Base-by-base conservation (phyloP, 352 stramenopile genomes). In the Albugo candida region DNA sequence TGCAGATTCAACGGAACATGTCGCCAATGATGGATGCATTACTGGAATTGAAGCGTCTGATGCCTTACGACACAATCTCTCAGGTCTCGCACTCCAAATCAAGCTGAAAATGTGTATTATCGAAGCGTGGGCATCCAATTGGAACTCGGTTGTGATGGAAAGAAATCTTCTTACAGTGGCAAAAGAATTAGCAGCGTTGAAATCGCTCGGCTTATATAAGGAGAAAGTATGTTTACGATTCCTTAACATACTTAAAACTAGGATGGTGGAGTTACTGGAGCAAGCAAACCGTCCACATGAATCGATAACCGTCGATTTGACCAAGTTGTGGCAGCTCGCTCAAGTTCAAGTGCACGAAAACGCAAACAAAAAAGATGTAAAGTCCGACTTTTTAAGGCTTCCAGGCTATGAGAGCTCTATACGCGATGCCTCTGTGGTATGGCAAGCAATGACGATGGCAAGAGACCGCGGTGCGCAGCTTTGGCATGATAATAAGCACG, bases 101-200 rank as follows among this genome's bases (percentile, higher is more conserved):
- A 85, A 84, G 59, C 70, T 85, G 56, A 89, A 86, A 69, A 80
- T 73, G 60, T 78, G 85, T 38, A 52, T 89, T 36, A 68, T 83
- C 27, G 76, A 89, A 46, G 73, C 76, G 18, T 86, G 72, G 66
- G 67, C 75, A 18, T 86, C 69, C 2, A 72, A 89, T 60, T 82
- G 84, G 70, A 89, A 89, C 61, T 82, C 61, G 51, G 69, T 89
- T 45, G 76, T 89, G 20, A 86, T 89, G 57, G 76, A 89, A 52
- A 72, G 75, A 42, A 86, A 84, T 47, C 61, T 89, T 11, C 84
- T 86, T 45, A 54, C 64, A 16, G 81, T 86, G 47, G 76, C 76
- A 42, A 85, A 85, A 52, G 76, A 89, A 51, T 61, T 89, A 21
- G 76, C 76, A 21, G 67, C 82, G 18, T 52, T 89, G n/a, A 74